Evolutionary conservation across 169 alveolate species (phyloP).

Genomic region (Cryptosporidium baileyi): DNA sequence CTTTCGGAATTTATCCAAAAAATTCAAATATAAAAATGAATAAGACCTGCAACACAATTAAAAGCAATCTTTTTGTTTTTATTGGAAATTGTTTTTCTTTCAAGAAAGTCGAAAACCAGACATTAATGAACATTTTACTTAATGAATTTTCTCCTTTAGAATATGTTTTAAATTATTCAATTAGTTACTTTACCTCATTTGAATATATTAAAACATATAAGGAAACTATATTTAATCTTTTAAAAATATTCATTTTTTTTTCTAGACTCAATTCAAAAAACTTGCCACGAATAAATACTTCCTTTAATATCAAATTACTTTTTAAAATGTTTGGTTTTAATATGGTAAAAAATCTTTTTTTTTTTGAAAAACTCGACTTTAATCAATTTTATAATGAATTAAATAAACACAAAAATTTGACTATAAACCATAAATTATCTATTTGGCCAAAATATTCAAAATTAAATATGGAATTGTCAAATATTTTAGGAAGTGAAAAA

Average conservation of each 20-base stretch:
- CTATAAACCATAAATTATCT: too few relatives aligned
- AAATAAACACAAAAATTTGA: too few relatives aligned
- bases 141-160: not conserved
- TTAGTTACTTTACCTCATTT: not conserved
- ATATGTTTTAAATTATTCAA: not conserved
- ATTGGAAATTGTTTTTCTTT: too few relatives aligned
- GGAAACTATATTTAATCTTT: not conserved
- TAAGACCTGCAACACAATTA: too few relatives aligned
- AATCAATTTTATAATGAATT: too few relatives aligned
- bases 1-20: slow-evolving; percentile 31
- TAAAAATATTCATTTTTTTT: not conserved
- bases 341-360: too few relatives aligned
- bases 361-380: too few relatives aligned
- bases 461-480: not conserved
- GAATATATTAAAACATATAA: not conserved
- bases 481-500: not conserved
- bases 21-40: too few relatives aligned
- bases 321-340: too few relatives aligned
- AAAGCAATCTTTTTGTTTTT: too few relatives aligned
- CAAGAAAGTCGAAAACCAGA: too few relatives aligned
- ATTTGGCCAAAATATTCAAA: slow-evolving; percentile 8
- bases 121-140: not conserved
- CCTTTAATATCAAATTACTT: not conserved
- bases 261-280: not conserved
- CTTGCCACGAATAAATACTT: not conserved